Conservation (phyloP, 306 rosid species). For the Casuarina equisetifolia region DNA sequence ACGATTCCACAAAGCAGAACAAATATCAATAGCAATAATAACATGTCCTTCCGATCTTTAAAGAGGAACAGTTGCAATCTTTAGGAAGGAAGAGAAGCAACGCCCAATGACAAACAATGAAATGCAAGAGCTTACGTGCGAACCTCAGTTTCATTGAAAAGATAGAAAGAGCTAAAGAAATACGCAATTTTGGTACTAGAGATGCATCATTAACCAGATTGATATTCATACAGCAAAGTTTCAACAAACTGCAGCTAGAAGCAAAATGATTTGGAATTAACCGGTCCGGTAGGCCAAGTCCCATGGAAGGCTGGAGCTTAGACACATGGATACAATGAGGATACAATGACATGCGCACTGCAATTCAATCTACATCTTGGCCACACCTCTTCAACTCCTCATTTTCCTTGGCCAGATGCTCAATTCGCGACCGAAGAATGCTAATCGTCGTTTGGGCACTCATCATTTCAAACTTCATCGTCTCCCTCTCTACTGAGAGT, state of each 20-base stretch:
- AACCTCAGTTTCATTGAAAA: neutral
- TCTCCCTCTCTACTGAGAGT: conserved; percentile 70
- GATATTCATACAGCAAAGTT: conserved; percentile 12
- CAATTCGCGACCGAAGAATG: conserved; percentile 77
- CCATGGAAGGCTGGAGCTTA: conserved; percentile 1
- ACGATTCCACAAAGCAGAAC: too few species aligned
- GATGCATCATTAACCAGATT: conserved; percentile 26
- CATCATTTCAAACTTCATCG: conserved; percentile 77
- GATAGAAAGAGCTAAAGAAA: too few species aligned
- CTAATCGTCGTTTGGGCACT: conserved; percentile 83
- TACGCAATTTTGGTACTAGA: conserved; percentile 32
- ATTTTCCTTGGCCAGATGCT: conserved; percentile 63
- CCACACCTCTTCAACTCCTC: conserved; percentile 54
- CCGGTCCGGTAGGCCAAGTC: conserved; percentile 2
- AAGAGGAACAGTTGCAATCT: too few species aligned
- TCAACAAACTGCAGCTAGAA: conserved; percentile 27
- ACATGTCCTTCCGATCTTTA: too few species aligned
- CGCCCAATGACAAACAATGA: too few species aligned
- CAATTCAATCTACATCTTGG: conserved; percentile 23
- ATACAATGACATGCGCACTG: neutral
- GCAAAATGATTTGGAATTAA: conserved; percentile 13
- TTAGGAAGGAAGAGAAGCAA: too few species aligned
- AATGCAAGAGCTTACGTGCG: too few species aligned
- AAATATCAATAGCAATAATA: too few species aligned
- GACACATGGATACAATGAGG: conserved; percentile 25